phyloP scores from a whole-genome alignment of 2,329 filamentous ascomycete genomes.

The Verruconis gallopava region DNA sequence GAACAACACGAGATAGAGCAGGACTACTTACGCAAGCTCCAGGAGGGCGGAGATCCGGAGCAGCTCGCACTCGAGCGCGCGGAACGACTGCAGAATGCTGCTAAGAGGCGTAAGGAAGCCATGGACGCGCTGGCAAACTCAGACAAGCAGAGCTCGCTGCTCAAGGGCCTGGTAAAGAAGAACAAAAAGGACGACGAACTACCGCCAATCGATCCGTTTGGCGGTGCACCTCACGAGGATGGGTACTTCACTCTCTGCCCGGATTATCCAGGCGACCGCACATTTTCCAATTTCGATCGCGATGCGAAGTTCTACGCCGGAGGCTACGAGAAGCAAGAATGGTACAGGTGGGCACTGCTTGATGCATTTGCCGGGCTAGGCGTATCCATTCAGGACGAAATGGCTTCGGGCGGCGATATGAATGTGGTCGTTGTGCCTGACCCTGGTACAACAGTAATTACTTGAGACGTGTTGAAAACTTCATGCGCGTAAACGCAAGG shows the following conservation, averaged over 20 bases:
- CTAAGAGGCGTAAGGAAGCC: conserved; percentile 7
- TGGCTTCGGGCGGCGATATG: too few species aligned
- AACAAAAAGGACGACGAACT: conserved; percentile 7
- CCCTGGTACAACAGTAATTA: too few species aligned
- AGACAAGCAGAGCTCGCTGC: conserved; percentile 41
- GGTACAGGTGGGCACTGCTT: conserved; percentile 65
- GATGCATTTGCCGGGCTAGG: conserved; percentile 85
- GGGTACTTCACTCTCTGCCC: conserved; percentile 58
- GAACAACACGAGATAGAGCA: conserved; percentile 52
- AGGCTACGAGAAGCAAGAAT: conserved; percentile 74
- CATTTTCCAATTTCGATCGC: conserved; percentile 48
- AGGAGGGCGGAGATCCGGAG: conserved; percentile 49
- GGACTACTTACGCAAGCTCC: conserved; percentile 57
- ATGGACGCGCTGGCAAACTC: conserved; percentile 15
- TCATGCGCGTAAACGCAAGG: too few species aligned
- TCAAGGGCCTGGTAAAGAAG: conserved; percentile 9
- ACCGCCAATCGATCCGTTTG: conserved; percentile 66
- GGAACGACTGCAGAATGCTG: not conserved
- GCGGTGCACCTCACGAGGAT: conserved; percentile 51
- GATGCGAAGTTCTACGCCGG: conserved; percentile 60
- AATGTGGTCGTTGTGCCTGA: too few species aligned
- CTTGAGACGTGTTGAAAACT: too few species aligned
- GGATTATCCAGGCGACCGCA: conserved; percentile 38
- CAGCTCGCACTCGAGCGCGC: conserved; percentile 35
- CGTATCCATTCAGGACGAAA: conserved; percentile 76